These are phyloP conservation scores for Penicillium roqueforti DNA, from an alignment of 495 filamentous ascomycete species.

Conservation along the genomic window DNA sequence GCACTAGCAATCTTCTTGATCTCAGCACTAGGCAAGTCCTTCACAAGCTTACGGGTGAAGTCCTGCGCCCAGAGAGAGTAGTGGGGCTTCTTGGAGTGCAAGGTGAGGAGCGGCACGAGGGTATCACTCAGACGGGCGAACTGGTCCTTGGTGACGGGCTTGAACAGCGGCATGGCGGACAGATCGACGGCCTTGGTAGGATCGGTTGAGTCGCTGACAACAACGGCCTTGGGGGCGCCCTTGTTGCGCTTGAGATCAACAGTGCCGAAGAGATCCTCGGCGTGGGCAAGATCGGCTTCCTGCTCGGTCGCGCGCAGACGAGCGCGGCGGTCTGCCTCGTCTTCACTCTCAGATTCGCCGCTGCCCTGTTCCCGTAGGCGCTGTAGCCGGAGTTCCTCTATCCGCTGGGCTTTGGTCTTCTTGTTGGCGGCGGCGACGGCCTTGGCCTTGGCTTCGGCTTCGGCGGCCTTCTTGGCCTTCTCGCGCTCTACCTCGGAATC, in stretches of 20 bases:
- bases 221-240: constrained; percentile 57
- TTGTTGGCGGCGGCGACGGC: constrained; percentile 89
- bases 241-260: constrained; percentile 67
- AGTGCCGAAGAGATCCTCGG: constrained; percentile 82
- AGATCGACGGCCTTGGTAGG: constrained; percentile 78
- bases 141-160: constrained; percentile 79
- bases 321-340: constrained; percentile 65
- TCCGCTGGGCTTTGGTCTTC: constrained; percentile 83
- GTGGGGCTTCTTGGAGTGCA: constrained; percentile 80
- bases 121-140: constrained; percentile 71
- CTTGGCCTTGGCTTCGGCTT: constrained; percentile 82
- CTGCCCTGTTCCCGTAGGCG: constrained; percentile 47
- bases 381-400: constrained; percentile 65
- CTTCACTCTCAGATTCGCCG: constrained; percentile 63
- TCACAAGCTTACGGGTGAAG: constrained; percentile 78
- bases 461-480: constrained; percentile 82
- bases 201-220: constrained; percentile 61
- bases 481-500: constrained; percentile 96
- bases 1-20: constrained; percentile 91
- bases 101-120: constrained; percentile 67
- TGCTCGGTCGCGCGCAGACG: constrained; percentile 74
- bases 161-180: constrained; percentile 74
- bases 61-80: constrained; percentile 88
- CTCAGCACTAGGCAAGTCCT: constrained; percentile 83
- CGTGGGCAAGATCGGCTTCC: constrained; percentile 85